These are phyloP conservation scores for Noccaea bulbosa DNA, from an alignment of 345 rosid genomes.

Conservation along the genomic window DNA sequence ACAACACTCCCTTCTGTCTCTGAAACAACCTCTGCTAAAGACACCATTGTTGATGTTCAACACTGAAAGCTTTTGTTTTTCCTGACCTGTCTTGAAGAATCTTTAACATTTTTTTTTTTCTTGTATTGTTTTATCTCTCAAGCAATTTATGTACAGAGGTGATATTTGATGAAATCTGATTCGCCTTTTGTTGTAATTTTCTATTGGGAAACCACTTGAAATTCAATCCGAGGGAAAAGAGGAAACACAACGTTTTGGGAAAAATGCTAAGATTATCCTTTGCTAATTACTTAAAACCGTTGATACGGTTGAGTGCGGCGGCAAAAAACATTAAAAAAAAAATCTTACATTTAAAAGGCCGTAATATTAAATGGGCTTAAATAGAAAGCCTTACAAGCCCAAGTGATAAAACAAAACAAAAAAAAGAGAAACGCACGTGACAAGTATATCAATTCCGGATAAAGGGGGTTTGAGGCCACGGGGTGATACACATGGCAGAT, in stretches of 20 bases:
- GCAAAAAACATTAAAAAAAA: background rate
- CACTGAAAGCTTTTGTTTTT: background rate
- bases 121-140: background rate
- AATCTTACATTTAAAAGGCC: background rate
- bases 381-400: background rate
- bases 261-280: too few species aligned
- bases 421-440: background rate
- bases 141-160: slow-evolving; percentile 9
- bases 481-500: slow-evolving; percentile 29
- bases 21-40: slow-evolving; percentile 18
- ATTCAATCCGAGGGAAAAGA: background rate
- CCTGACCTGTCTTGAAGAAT: slow-evolving; percentile 3
- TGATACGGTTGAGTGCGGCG: background rate
- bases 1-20: slow-evolving; percentile 2
- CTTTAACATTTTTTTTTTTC: background rate
- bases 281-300: too few species aligned
- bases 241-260: too few species aligned
- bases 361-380: background rate
- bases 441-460: slow-evolving; percentile 14
- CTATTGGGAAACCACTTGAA: background rate
- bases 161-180: background rate
- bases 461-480: slow-evolving; percentile 21
- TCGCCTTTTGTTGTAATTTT: slow-evolving; percentile 10
- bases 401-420: background rate
- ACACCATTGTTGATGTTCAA: slow-evolving; percentile 12